Percentiles rank a stretch among this genome's conserved stretches.
These are phyloP conservation scores for Tylopilus felleus DNA, from an alignment of 768 basidiomycete species.

Conservation along the genomic window DNA sequence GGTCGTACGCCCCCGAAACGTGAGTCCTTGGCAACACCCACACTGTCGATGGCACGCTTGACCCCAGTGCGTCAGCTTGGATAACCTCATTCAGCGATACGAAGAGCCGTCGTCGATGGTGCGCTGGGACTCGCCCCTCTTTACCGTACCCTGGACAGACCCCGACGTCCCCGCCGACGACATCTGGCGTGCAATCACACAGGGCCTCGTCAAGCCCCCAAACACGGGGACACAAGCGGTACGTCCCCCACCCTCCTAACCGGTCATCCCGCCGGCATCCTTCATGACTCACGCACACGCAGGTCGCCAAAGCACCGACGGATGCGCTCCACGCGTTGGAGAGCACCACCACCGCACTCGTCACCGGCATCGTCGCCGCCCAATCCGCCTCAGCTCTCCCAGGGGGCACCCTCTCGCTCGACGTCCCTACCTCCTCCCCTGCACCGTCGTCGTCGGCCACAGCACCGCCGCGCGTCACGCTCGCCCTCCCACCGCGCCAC, in stretches of 20 bases:
- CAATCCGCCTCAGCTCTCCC: constrained; percentile 48
- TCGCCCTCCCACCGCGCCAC: constrained; percentile 65
- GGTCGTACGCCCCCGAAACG: constrained; percentile 69
- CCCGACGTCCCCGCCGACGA: constrained; percentile 57
- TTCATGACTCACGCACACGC: neutral
- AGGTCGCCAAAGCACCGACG: constrained; percentile 81
- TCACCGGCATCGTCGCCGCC: constrained; percentile 67
- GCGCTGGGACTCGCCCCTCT: constrained; percentile 97
- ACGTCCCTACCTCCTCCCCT: constrained; percentile 20
- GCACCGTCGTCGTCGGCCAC: no score
- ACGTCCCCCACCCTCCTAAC: neutral
- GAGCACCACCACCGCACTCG: constrained; percentile 64
- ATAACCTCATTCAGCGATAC: constrained; percentile 68
- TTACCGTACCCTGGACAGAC: constrained; percentile 79
- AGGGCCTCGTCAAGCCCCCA: constrained; percentile 79
- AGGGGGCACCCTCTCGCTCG: constrained; percentile 39
- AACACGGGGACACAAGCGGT: constrained; percentile 80
- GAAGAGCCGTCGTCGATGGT: constrained; percentile 98
- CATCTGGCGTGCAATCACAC: constrained; percentile 81
- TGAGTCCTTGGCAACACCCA: constrained; percentile 25
- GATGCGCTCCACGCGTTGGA: constrained; percentile 89
- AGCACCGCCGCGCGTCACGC: neutral
- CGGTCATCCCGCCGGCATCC: no score
- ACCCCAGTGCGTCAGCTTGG: neutral
- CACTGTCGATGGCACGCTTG: neutral